These are phyloP conservation scores for Thinopyrum elongatum DNA, from an alignment of 176 grass and related monocot species.

Conservation along the genomic window DNA sequence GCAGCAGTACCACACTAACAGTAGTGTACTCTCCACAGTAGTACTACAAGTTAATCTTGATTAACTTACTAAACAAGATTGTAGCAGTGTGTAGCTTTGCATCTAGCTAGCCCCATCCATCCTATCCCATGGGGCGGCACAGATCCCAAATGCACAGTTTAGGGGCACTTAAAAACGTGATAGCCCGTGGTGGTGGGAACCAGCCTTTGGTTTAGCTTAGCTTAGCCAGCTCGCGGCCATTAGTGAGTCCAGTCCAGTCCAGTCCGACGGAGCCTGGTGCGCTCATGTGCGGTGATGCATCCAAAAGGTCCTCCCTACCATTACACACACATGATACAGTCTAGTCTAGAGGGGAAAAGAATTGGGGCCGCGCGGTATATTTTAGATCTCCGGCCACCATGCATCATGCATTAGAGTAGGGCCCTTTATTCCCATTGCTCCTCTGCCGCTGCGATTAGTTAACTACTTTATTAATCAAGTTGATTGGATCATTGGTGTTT, in stretches of 20 bases:
- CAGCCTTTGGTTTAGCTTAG: background rate
- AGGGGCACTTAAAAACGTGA: background rate
- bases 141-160: slow-evolving; percentile 32
- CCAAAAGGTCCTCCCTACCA: slow-evolving; percentile 29
- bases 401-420: slow-evolving; percentile 48
- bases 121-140: background rate
- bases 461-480: background rate
- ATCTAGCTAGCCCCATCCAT: slow-evolving; percentile 4
- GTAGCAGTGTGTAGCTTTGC: slow-evolving; percentile 21
- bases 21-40: no score
- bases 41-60: background rate
- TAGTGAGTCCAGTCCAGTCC: background rate
- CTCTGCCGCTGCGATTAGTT: background rate
- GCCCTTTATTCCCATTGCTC: slow-evolving; percentile 49
- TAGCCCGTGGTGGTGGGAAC: slow-evolving; percentile 38
- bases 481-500: slow-evolving; percentile 20
- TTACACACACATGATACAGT: slow-evolving; percentile 10
- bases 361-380: background rate
- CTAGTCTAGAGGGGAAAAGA: slow-evolving; percentile 9
- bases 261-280: background rate
- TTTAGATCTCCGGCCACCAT: slow-evolving; percentile 1
- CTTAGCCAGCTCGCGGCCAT: background rate
- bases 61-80: background rate
- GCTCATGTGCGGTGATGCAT: slow-evolving; percentile 35
- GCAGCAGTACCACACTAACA: background rate